Conservation (phyloP, 148 eudicot genomes). For the Amaranthus hypochondriacus region DNA sequence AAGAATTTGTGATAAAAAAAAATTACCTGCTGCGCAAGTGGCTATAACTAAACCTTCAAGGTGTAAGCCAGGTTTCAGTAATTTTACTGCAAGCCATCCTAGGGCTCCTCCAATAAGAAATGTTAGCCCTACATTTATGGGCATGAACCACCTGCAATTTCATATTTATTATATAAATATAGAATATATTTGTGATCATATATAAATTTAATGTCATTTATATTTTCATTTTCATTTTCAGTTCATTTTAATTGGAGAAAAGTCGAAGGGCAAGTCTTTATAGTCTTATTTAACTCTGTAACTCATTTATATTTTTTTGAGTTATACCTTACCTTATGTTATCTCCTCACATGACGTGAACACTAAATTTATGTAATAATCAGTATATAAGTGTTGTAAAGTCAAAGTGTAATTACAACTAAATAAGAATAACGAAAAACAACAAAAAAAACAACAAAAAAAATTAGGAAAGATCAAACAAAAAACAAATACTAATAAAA, state of each 20-base stretch:
- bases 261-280: too few species aligned
- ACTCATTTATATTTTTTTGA: too few species aligned
- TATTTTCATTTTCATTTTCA: too few species aligned
- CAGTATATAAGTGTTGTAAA: too few species aligned
- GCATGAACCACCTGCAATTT: slow-evolving; percentile 87
- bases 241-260: too few species aligned
- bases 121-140: slow-evolving; percentile 70
- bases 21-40: slow-evolving; percentile 55
- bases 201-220: too few species aligned
- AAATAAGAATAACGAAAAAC: background rate
- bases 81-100: slow-evolving; percentile 72
- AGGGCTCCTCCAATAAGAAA: slow-evolving; percentile 71
- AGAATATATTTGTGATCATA: background rate
- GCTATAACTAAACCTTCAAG: slow-evolving; percentile 73
- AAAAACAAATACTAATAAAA: background rate
- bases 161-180: background rate
- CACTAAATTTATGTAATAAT: too few species aligned
- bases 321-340: too few species aligned
- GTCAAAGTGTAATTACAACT: too few species aligned
- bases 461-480: background rate
- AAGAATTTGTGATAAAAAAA: too few species aligned
- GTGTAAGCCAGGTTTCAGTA: slow-evolving; percentile 59
- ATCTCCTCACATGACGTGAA: too few species aligned
- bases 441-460: background rate
- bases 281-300: too few species aligned